Conservation (phyloP, 2,329 filamentous ascomycete genomes). For the Verticillium zaregamsianum region DNA sequence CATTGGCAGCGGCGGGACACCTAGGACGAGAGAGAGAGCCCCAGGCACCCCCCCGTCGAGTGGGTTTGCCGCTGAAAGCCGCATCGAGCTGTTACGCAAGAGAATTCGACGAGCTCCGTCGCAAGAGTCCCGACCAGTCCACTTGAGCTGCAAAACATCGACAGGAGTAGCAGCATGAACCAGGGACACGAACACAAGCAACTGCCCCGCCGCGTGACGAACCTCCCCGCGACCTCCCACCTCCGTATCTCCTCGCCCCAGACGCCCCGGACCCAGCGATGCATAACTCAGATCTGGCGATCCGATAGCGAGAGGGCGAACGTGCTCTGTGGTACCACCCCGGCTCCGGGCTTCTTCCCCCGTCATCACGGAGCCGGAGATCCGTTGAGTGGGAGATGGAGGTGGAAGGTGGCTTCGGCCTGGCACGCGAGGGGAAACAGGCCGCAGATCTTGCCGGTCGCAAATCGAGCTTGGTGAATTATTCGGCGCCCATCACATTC, state of each 20-base stretch:
- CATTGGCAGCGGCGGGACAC: not conserved
- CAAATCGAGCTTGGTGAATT: not conserved
- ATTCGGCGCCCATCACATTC: not conserved
- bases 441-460: not conserved
- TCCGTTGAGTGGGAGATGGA: not conserved
- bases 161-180: not conserved
- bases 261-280: not conserved
- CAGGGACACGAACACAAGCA: not conserved
- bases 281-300: not conserved
- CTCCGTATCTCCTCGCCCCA: not conserved
- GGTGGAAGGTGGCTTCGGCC: not conserved
- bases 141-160: not conserved
- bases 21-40: not conserved
- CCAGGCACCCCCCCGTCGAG: not conserved
- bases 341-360: not conserved
- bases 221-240: not conserved
- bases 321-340: not conserved
- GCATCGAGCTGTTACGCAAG: conserved; percentile 1
- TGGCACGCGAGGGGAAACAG: not conserved
- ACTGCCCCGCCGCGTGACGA: not conserved
- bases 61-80: conserved; percentile 1
- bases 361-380: not conserved
- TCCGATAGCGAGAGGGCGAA: not conserved
- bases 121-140: not conserved
- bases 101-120: not conserved